Base-by-base conservation (phyloP, 305 asterid genomes). In the Petunia hybrid region DNA sequence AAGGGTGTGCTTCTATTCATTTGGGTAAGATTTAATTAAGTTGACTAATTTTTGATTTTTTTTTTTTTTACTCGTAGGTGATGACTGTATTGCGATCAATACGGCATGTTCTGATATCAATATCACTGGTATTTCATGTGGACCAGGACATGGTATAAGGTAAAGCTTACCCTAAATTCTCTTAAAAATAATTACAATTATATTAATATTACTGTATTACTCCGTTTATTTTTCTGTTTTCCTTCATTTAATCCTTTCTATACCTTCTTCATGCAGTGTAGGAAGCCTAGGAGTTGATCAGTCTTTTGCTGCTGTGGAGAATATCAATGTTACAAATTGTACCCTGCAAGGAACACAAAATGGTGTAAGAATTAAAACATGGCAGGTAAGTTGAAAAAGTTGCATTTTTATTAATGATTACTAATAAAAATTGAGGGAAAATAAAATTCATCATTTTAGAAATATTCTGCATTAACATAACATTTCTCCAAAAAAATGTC, bases 71-170 rank as follows among this genome's bases (percentile, higher is more conserved):
- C 7, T 1, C 4, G 4, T 56, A 89, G 92, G 92, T 80, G 89
- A 89, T 13, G 91, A 87, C 35, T 86, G 90, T 56, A 86, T 89
- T 43, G 90, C 91, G 61, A 86, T 89, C 22, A 87, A 87, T 10
- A 87, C 86, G 3, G 91, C 91, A 1, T 80, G 89, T 62, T 80
- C 86, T 35, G 67, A 85, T 56, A 84, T 86, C 65, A 3, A 38
- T 36, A 85, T 89, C 75, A 75, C 90, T 67, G 79, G 83, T 60
- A 81, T 89, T 82, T n/a, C 40, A 48, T 87, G 92, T 36, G 90
- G 91, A 76, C 92, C 91, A 7, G 90, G 92, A 77, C 90, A 89
- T 71, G 91, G 91, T 80, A 87, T 87, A 86, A 87, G 92, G 92
- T 89, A 22, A 56, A 6, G 39, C 2, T 40, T 8, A 3, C n/a